phyloP scores from a whole-genome alignment of 78 protist genomes.

The Cavenderia fasciculata region DNA sequence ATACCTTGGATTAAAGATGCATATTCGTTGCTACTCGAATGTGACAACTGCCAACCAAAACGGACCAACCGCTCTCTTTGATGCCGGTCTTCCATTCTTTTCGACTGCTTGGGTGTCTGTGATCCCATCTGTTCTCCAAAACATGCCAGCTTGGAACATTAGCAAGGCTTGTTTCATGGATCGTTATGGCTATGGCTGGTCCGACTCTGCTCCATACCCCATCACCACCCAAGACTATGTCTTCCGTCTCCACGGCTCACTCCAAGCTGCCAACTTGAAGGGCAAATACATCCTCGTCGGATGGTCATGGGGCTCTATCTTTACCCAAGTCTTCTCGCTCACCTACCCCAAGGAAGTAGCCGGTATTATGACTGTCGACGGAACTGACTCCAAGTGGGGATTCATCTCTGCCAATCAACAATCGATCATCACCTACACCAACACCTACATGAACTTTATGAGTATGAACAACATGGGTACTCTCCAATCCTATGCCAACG shows the following conservation, averaged over 20 bases:
- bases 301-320: conserved; percentile 19
- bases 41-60: not conserved
- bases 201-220: conserved; percentile 18
- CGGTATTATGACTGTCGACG: conserved; percentile 29
- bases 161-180: conserved; percentile 34
- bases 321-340: conserved; percentile 27
- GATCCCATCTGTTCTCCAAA: no score
- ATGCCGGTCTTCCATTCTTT: conserved; percentile 23
- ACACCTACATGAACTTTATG: no score
- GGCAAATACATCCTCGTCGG: not conserved
- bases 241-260: not conserved
- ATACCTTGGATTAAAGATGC: conserved; percentile 20
- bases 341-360: conserved; percentile 8
- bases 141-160: not conserved
- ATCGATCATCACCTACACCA: no score
- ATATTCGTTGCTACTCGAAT: conserved; percentile 38
- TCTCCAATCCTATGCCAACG: not conserved
- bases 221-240: not conserved
- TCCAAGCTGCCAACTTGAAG: not conserved
- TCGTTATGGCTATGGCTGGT: conserved; percentile 50
- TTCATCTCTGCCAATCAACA: not conserved
- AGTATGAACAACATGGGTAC: no score
- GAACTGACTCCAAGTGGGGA: conserved; percentile 1
- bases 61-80: conserved; percentile 7
- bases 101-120: not conserved